A percentile compares a stretch with the other conserved stretches of the same genome.
These are phyloP conservation scores for Poteriospumella lacustris DNA, from an alignment of 108 stramenopile genomes.

Conservation along the genomic window DNA sequence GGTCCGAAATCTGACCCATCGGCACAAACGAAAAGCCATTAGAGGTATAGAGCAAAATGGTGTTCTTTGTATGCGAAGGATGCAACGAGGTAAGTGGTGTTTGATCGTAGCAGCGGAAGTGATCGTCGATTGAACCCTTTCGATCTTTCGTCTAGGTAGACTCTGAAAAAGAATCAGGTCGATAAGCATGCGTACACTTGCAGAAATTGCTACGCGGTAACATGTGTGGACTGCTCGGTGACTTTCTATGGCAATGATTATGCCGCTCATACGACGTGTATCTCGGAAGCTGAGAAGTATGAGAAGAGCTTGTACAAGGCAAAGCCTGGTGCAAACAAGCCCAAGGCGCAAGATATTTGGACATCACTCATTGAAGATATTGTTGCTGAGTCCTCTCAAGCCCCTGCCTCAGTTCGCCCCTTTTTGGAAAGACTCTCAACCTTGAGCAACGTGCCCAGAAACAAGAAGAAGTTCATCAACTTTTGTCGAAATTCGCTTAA, in stretches of 20 bases:
- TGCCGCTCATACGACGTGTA: constrained; percentile 51
- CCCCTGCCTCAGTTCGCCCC: constrained; percentile 25
- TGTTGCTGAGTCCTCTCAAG: constrained; percentile 21
- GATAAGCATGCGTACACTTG: constrained; percentile 40
- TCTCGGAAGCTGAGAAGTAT: constrained; percentile 62
- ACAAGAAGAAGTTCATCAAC: constrained; percentile 80
- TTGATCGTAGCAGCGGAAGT: neutral
- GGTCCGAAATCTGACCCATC: neutral
- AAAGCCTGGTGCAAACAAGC: constrained; percentile 36
- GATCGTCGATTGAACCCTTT: neutral
- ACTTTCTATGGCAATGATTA: constrained; percentile 50
- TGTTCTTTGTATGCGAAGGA: constrained; percentile 58
- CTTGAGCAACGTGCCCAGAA: constrained; percentile 68
- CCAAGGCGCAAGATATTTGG: constrained; percentile 25
- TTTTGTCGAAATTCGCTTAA: constrained; percentile 73
- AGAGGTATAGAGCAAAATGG: constrained; percentile 46
- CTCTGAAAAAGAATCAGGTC: constrained; percentile 57
- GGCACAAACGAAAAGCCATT: neutral
- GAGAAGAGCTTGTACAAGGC: constrained; percentile 58
- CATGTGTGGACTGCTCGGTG: constrained; percentile 57
- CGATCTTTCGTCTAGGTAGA: neutral
- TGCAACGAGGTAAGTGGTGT: constrained; percentile 49
- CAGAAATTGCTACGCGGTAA: constrained; percentile 43
- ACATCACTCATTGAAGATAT: constrained; percentile 26
- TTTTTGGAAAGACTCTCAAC: constrained; percentile 31